Evolutionary conservation across 345 rosid species (phyloP).

Genomic region (Eucalyptus cloeziana): DNA sequence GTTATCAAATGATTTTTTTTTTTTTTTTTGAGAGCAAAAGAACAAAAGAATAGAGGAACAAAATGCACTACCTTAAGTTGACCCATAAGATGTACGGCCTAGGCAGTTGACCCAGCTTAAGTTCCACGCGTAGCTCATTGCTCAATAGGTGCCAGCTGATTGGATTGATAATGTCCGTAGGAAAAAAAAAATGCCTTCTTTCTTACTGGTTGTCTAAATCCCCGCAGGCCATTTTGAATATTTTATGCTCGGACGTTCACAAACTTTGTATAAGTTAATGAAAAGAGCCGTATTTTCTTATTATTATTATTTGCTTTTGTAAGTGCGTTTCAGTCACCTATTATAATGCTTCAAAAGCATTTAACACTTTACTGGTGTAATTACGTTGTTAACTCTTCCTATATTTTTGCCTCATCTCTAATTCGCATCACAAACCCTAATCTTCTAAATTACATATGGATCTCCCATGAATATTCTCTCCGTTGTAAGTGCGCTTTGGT

Average conservation of each 20-base stretch:
- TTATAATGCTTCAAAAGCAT: background rate
- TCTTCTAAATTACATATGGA: background rate
- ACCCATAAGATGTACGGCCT: background rate
- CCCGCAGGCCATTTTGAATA: background rate
- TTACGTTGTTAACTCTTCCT: background rate
- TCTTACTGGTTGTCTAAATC: background rate
- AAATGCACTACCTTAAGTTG: too few species aligned
- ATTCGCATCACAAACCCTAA: background rate
- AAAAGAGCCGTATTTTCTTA: background rate
- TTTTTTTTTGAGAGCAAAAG: too few species aligned
- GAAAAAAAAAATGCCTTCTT: background rate
- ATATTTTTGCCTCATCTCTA: background rate
- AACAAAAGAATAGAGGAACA: too few species aligned
- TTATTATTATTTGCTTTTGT: background rate
- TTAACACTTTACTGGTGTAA: background rate
- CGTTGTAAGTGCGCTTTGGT: background rate
- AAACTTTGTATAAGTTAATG: background rate
- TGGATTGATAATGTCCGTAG: background rate
- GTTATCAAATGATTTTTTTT: rapidly evolving
- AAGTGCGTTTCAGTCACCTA: background rate
- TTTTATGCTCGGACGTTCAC: background rate
- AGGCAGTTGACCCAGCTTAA: background rate
- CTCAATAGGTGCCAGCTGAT: background rate
- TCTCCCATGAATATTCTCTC: background rate
- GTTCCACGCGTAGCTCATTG: background rate